A percentile compares a stretch with the other conserved stretches of the same genome.
Evolutionary conservation across 768 basidiomycete genomes (phyloP).

Genomic region (Russula sp.): DNA sequence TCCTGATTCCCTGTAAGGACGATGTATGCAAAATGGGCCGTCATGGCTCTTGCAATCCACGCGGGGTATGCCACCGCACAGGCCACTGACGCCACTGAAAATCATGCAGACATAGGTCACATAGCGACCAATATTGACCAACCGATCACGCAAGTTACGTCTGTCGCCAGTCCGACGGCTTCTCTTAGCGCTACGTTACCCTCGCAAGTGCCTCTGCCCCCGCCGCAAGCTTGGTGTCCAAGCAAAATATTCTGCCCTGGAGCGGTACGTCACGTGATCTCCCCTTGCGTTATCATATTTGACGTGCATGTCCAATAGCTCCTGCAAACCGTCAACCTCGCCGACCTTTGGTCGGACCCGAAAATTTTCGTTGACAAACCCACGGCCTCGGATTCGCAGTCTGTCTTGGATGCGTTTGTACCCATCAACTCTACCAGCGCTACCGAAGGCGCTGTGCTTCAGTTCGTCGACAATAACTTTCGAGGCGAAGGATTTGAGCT

Average conservation of each 20-base stretch:
- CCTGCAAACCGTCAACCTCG: constrained; percentile 83
- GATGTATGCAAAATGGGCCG: constrained; percentile 34
- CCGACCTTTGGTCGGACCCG: constrained; percentile 68
- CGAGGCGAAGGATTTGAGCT: constrained; percentile 84
- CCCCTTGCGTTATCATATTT: not conserved
- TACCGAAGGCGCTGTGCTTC: constrained; percentile 62
- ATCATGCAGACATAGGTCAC: not conserved
- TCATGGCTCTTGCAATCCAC: constrained; percentile 7
- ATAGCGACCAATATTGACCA: constrained; percentile 31
- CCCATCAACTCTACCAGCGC: constrained; percentile 41
- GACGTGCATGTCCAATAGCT: constrained; percentile 44
- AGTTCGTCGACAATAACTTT: constrained; percentile 74
- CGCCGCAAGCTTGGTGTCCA: constrained; percentile 73
- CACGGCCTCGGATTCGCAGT: constrained; percentile 60
- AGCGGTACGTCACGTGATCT: constrained; percentile 45
- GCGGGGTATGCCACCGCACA: constrained; percentile 18
- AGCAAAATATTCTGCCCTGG: constrained; percentile 81
- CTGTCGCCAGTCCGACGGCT: constrained; percentile 61
- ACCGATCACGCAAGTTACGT: constrained; percentile 52
- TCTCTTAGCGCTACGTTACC: constrained; percentile 54
- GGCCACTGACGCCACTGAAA: not conserved
- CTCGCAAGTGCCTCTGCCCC: constrained; percentile 62
- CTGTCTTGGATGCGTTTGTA: constrained; percentile 67
- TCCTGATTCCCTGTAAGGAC: constrained; percentile 30
- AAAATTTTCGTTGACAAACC: constrained; percentile 93